Evolutionary conservation across 1,139 yeast genomes (phyloP).

Genomic region (Yamadazyma dendronema): DNA sequence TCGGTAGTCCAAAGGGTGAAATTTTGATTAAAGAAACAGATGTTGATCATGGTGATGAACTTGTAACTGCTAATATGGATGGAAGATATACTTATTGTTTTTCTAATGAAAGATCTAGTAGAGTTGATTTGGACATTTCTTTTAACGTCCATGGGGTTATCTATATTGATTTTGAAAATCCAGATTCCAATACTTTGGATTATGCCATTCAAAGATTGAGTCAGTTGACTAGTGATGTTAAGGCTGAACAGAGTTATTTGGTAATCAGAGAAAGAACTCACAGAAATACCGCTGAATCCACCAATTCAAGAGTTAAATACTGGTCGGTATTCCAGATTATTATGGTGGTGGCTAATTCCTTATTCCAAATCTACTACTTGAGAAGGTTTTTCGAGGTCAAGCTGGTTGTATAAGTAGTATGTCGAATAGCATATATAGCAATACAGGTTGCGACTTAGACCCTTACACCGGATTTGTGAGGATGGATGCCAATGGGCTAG

Average conservation of each 20-base stretch:
- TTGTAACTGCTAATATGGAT: constrained; percentile 56
- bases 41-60: constrained; percentile 80
- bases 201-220: constrained; percentile 76
- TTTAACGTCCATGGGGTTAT: constrained; percentile 94
- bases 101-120: constrained; percentile 74
- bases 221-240: constrained; percentile 79
- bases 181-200: constrained; percentile 79
- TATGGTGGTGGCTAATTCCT: constrained; percentile 80
- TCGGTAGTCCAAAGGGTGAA: constrained; percentile 60
- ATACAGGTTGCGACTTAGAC: too few relatives aligned
- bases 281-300: constrained; percentile 97
- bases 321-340: constrained; percentile 92
- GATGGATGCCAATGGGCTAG: too few relatives aligned
- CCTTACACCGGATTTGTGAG: too few relatives aligned
- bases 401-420: constrained; percentile 66
- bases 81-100: constrained; percentile 92
- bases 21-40: constrained; percentile 49
- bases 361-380: constrained; percentile 92
- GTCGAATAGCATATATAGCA: background rate
- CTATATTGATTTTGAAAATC: constrained; percentile 82
- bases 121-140: constrained; percentile 84
- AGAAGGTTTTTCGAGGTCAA: constrained; percentile 95
- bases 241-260: constrained; percentile 89
- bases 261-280: constrained; percentile 96
- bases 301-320: constrained; percentile 96